Evolutionary conservation across 305 asterid genomes (phyloP).

Genomic region (Striga hermonthica): DNA sequence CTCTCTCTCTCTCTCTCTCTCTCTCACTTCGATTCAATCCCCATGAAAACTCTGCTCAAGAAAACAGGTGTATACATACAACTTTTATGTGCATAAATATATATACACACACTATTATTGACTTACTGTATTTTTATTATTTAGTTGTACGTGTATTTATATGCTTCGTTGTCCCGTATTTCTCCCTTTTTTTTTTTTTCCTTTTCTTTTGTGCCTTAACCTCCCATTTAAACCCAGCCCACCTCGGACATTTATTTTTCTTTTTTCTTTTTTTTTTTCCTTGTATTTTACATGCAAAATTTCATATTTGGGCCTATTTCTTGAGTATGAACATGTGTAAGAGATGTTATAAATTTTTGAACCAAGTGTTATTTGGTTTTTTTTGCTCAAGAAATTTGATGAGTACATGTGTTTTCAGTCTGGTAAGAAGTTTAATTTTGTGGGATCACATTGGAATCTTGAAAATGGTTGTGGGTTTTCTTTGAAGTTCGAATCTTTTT

Average conservation of each 20-base stretch:
- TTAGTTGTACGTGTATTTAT: no score
- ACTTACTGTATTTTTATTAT: not conserved
- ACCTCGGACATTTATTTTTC: no score
- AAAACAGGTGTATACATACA: slow-evolving; percentile 28
- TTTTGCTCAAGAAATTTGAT: slow-evolving; percentile 30
- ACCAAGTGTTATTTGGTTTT: slow-evolving; percentile 7
- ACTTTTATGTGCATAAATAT: not conserved
- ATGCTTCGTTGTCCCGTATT: no score
- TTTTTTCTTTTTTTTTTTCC: no score
- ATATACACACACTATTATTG: not conserved
- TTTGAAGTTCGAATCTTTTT: slow-evolving; percentile 6
- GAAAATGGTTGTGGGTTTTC: not conserved
- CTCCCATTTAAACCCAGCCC: no score
- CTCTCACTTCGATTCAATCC: slow-evolving; percentile 38
- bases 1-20: slow-evolving; percentile 30
- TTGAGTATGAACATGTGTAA: slow-evolving; percentile 7
- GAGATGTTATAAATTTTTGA: not conserved
- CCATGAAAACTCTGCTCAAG: slow-evolving; percentile 29
- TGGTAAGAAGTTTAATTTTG: slow-evolving; percentile 27
- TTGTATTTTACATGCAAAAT: no score
- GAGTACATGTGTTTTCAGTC: slow-evolving; percentile 17
- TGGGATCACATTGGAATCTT: slow-evolving; percentile 40
- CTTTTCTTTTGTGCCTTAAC: no score
- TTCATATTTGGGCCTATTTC: not conserved
- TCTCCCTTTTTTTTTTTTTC: no score